Base-by-base conservation (phyloP, 306 rosid genomes). In the Vigna hirtella region DNA sequence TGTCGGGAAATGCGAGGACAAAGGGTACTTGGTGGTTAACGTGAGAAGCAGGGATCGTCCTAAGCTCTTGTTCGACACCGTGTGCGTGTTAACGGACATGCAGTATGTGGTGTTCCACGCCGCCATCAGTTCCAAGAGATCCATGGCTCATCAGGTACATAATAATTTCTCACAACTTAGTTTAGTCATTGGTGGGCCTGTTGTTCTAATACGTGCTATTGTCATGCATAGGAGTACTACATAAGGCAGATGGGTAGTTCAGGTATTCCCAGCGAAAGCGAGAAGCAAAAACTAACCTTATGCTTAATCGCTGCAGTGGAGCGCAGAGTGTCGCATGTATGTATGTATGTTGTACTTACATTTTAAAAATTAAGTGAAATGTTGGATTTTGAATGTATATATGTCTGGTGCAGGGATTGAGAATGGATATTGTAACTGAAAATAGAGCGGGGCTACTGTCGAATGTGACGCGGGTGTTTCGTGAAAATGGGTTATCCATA, bases 61-160 rank as follows among this genome's bases (percentile, higher is more conserved):
- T 0, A 96, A 89, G 81, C 86, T 96, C 24, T 51, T 93, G 73
- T 93, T 96, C 38, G 99, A 96, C 79, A 96, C 98, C 0, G 79
- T 96, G 2, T 96, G 97, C 15, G 96, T 89, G 0, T 83, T 96
- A 4, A 91, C 96, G 0, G 94, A 91, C 79, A 81, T 91, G 90
- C 82, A 90, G 7, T 91, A 91, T 30, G 88, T 83, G 0, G 99
- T 95, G 53, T 93, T 91, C 79, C 99, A 95, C 18, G 99, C 96
- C 5, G 91, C 91, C 50, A 88, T 96, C 62, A 74, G 87, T n/a
- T 93, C 98, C 40, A 77, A 77, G 57, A 89, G 82, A 53, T 79
- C 78, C 74, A 80, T 89, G 51, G 99, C 98, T 24, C 73, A 96
- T 75, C 98, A 93, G 94, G 97, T 91, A 81, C 42, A 30, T 2